A percentile compares a stretch with the other conserved stretches of the same genome.
Evolutionary conservation across 2,329 filamentous ascomycete species (phyloP).

Genomic region (Penicillium sp.): DNA sequence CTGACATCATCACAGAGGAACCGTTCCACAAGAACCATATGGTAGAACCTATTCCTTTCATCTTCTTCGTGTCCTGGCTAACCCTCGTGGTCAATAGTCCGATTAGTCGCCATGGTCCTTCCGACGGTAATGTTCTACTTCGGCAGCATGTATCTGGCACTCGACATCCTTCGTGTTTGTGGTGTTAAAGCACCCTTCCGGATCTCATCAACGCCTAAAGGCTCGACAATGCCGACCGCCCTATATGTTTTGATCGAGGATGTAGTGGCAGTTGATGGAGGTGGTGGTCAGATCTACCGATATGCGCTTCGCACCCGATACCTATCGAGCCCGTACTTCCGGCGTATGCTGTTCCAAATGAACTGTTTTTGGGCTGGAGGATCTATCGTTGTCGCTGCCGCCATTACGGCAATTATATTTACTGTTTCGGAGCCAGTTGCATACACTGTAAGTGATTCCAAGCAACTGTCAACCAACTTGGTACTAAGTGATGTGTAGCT

Average conservation of each 20-base stretch:
- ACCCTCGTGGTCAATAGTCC: too few species aligned
- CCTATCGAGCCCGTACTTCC: constrained; percentile 47
- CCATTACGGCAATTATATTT: constrained; percentile 43
- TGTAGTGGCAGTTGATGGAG: constrained; percentile 58
- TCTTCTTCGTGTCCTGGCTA: too few species aligned
- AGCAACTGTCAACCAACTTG: too few species aligned
- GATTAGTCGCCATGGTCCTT: constrained; percentile 39
- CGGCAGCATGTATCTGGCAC: constrained; percentile 34
- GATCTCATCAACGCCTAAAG: constrained; percentile 56
- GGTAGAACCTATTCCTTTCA: too few species aligned
- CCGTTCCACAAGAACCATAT: constrained; percentile 35
- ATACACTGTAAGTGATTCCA: constrained; percentile 37
- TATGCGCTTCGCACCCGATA: constrained; percentile 46
- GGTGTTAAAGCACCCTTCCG: constrained; percentile 49
- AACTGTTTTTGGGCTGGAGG: constrained; percentile 52
- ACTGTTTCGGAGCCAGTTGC: constrained; percentile 42
- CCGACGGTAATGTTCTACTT: constrained; percentile 42
- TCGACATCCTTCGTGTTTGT: constrained; percentile 35
- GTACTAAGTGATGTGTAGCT: constrained; percentile 24
- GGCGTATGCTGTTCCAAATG: constrained; percentile 46
- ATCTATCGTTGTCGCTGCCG: constrained; percentile 40
- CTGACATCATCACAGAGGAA: constrained; percentile 29
- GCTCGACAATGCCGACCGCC: constrained; percentile 50
- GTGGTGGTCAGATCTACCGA: constrained; percentile 48
- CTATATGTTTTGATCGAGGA: constrained; percentile 60